A percentile compares a stretch with the other conserved stretches of the same genome.
Conservation (phyloP, 2,329 filamentous ascomycete genomes). For the Monosporascus sp. region DNA sequence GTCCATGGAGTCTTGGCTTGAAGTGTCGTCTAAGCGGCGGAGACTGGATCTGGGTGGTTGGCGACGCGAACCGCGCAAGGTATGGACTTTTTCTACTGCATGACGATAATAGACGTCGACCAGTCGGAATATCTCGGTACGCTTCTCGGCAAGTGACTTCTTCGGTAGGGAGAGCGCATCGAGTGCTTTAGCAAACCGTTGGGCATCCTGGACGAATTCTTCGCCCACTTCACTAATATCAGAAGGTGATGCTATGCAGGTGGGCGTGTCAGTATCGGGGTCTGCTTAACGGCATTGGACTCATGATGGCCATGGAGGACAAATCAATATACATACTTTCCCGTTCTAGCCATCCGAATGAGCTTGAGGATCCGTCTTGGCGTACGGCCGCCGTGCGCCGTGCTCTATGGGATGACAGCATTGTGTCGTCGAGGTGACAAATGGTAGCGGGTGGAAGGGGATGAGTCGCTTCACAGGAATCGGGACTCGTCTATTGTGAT, state of each 20-base stretch:
- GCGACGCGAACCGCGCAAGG: conserved; percentile 35
- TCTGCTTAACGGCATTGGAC: conserved; percentile 12
- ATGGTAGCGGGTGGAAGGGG: not conserved
- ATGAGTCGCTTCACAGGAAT: not conserved
- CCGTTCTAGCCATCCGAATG: not conserved
- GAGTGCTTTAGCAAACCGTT: conserved; percentile 76
- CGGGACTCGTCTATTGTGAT: not conserved
- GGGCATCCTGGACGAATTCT: conserved; percentile 59
- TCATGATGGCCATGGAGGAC: not conserved
- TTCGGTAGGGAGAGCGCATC: conserved; percentile 63
- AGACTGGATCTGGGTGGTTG: conserved; percentile 25
- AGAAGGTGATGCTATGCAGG: conserved; percentile 21
- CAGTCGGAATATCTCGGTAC: conserved; percentile 62
- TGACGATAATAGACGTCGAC: conserved; percentile 59
- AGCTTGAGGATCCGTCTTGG: not conserved
- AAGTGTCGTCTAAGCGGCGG: conserved; percentile 26
- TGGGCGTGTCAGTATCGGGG: conserved; percentile 24
- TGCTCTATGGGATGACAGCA: not conserved
- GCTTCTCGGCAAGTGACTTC: conserved; percentile 47
- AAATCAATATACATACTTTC: not conserved
- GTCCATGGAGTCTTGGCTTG: conserved; percentile 48
- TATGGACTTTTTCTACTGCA: conserved; percentile 39
- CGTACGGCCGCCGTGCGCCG: not conserved
- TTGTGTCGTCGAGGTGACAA: not conserved
- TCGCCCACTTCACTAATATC: conserved; percentile 10